phyloP scores from a whole-genome alignment of 1,284 basidiomycete species.

The Takashimella koratensis region DNA sequence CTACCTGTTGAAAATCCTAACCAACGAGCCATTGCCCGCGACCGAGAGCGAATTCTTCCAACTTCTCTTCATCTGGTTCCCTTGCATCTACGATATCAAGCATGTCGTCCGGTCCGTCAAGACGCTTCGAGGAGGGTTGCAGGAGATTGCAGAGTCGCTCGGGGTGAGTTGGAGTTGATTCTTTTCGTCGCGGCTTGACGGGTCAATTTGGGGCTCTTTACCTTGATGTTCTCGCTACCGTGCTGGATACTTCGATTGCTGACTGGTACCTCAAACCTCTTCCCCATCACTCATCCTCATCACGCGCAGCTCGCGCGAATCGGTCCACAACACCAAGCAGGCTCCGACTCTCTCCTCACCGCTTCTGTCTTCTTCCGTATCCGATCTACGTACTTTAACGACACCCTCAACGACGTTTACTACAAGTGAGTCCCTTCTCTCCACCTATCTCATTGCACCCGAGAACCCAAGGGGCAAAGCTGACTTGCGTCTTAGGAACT shows the following conservation, averaged over 20 bases:
- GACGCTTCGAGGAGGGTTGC: conserved; percentile 85
- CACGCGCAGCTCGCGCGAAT: conserved; percentile 72
- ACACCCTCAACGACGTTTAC: conserved; percentile 68
- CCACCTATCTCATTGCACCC: background rate
- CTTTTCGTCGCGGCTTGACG: too few relatives aligned
- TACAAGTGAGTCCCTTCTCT: conserved; percentile 42
- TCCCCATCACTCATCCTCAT: conserved; percentile 2
- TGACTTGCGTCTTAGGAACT: conserved; percentile 31
- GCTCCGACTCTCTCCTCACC: conserved; percentile 90
- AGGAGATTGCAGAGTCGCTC: conserved; percentile 94
- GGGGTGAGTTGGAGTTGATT: conserved; percentile 51
- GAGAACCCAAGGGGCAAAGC: too few relatives aligned
- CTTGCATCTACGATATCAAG: conserved; percentile 96
- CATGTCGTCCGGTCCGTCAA: conserved; percentile 89
- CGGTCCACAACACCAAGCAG: conserved; percentile 91
- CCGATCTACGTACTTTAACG: conserved; percentile 84
- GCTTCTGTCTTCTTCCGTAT: conserved; percentile 95
- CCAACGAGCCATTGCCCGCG: conserved; percentile 78
- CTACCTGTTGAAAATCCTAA: conserved; percentile 94
- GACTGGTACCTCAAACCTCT: background rate
- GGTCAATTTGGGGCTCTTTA: too few relatives aligned
- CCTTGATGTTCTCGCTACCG: background rate
- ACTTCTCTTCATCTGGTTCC: conserved; percentile 88
- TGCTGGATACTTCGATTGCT: background rate
- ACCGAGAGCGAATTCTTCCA: conserved; percentile 90